Evolutionary conservation across 2,329 filamentous ascomycete genomes (phyloP).

Genomic region (Immersiporthe knoxdaviesiana): DNA sequence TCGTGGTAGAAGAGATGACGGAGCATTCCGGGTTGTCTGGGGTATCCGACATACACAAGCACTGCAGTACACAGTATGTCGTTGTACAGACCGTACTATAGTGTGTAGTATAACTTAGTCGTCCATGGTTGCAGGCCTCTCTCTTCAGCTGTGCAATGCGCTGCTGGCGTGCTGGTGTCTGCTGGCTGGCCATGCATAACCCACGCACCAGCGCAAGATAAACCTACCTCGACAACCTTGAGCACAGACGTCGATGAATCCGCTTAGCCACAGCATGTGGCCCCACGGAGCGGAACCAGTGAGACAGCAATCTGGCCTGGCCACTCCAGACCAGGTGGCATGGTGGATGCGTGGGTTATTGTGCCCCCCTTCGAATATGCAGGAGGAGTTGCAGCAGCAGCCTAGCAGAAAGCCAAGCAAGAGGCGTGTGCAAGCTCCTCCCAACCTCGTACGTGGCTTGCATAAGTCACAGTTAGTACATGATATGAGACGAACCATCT

Average conservation of each 20-base stretch:
- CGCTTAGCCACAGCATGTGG: slow-evolving; percentile 9
- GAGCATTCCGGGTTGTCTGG: not conserved
- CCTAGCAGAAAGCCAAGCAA: not conserved
- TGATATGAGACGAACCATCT: slow-evolving; percentile 18
- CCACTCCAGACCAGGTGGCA: slow-evolving; percentile 5
- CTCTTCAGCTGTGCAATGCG: too few species aligned
- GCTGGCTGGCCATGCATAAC: not conserved
- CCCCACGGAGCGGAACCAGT: slow-evolving; percentile 11
- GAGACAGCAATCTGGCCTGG: slow-evolving; percentile 15
- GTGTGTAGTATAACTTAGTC: too few species aligned
- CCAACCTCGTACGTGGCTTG: not conserved
- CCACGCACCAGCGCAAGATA: not conserved
- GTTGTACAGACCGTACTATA: too few species aligned
- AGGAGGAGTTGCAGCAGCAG: not conserved
- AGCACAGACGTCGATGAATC: slow-evolving; percentile 15
- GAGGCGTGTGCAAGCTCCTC: not conserved
- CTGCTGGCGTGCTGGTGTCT: not conserved
- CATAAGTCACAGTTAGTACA: not conserved
- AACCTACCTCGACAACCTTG: not conserved
- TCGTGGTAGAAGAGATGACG: not conserved
- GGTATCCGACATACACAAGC: not conserved
- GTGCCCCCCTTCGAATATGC: slow-evolving; percentile 20
- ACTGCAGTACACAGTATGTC: not conserved
- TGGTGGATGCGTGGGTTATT: not conserved
- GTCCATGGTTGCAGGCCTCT: too few species aligned